phyloP scores from a whole-genome alignment of 176 grass and related monocot species.

The Saccharum officinarum region DNA sequence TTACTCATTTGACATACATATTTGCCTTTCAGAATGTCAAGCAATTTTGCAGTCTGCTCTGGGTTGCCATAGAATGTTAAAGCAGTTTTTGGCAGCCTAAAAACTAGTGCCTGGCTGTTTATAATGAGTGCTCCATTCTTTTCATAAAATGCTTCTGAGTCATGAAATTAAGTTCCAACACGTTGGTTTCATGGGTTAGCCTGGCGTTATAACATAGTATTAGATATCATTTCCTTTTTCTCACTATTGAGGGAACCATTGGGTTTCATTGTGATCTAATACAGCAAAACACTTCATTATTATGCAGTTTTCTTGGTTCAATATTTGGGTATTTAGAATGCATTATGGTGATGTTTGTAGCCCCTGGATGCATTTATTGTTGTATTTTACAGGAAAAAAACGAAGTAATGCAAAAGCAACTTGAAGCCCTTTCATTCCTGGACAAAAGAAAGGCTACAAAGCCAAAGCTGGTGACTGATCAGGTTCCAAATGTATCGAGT shows the following conservation, averaged over 20 bases:
- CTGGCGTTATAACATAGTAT: neutral
- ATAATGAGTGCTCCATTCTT: neutral
- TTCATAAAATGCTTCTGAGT: neutral
- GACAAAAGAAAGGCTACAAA: slow-evolving; percentile 85
- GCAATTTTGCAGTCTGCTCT: neutral
- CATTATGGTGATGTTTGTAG: neutral
- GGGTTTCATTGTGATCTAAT: neutral
- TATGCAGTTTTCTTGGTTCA: slow-evolving; percentile 13
- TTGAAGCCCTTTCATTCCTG: slow-evolving; percentile 87
- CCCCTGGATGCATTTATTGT: neutral
- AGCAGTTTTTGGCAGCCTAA: neutral
- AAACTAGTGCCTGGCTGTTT: neutral
- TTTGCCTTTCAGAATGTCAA: slow-evolving; percentile 7
- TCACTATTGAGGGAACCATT: neutral
- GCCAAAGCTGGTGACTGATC: slow-evolving; percentile 53
- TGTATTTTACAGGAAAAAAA: slow-evolving; percentile 68
- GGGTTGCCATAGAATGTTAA: neutral
- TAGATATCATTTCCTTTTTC: neutral
- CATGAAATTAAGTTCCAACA: neutral
- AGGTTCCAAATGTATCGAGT: slow-evolving; percentile 50
- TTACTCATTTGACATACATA: neutral
- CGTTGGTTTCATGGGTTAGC: slow-evolving; percentile 14
- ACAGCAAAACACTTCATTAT: neutral
- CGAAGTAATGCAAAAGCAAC: slow-evolving; percentile 77
- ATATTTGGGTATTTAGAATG: neutral